These are phyloP conservation scores for Rhizopus delemar DNA, from an alignment of 371 early-diverging fungal genomes.

Conservation along the genomic window DNA sequence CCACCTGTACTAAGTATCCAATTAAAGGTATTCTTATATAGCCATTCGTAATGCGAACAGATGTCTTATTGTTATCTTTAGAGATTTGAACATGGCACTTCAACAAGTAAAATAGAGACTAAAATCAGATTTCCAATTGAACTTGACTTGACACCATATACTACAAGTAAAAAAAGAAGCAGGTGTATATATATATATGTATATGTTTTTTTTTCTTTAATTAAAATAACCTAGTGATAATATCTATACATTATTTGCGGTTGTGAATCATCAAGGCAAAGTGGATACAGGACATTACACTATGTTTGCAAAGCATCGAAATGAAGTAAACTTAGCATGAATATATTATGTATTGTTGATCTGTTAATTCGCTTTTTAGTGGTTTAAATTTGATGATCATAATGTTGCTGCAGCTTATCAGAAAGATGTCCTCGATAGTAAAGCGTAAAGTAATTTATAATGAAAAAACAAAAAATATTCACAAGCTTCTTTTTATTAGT, in stretches of 20 bases:
- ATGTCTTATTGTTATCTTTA: slow-evolving; percentile 22
- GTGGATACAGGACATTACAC: slow-evolving; percentile 95
- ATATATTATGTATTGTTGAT: too few relatives aligned
- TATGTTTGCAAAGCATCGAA: slow-evolving; percentile 75
- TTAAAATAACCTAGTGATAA: slow-evolving; percentile 40
- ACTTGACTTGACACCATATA: slow-evolving; percentile 92
- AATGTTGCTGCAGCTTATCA: slow-evolving; percentile 70
- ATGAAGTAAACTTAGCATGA: slow-evolving; percentile 54
- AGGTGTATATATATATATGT: slow-evolving; percentile 22
- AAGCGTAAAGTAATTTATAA: slow-evolving; percentile 55
- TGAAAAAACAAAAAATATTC: neutral
- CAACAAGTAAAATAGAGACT: slow-evolving; percentile 83
- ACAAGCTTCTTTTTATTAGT: slow-evolving; percentile 28
- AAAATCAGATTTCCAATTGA: slow-evolving; percentile 83
- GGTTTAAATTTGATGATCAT: slow-evolving; percentile 93
- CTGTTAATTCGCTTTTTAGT: slow-evolving; percentile 44
- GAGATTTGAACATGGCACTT: slow-evolving; percentile 84
- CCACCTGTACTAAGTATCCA: slow-evolving; percentile 91
- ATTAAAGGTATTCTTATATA: slow-evolving; percentile 66
- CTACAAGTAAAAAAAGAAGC: slow-evolving; percentile 49
- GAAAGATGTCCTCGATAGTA: slow-evolving; percentile 75
- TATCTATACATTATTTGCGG: slow-evolving; percentile 85
- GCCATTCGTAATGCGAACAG: neutral
- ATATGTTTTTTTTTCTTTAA: neutral
- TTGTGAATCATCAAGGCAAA: slow-evolving; percentile 88